Evolutionary conservation across 78 protist species (phyloP).

Genomic region (Corallochytrium limacisporum): DNA sequence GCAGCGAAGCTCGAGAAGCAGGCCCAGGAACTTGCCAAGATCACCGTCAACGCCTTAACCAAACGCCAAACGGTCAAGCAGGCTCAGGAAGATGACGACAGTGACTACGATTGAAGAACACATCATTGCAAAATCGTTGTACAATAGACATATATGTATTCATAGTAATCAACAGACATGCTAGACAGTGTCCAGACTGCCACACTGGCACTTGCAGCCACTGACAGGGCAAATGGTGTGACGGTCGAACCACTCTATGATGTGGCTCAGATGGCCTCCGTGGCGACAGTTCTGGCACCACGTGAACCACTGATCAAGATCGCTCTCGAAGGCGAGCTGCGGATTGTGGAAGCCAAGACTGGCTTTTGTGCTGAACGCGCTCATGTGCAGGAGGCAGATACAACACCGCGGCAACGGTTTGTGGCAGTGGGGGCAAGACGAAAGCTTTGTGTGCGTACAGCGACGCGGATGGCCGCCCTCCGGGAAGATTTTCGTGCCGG

Average conservation of each 20-base stretch:
- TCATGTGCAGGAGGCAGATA: neutral
- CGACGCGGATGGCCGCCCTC: neutral
- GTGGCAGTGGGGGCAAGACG: neutral
- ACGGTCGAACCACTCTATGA: conserved; percentile 60
- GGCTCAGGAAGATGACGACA: too few species aligned
- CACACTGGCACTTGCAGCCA: conserved; percentile 57
- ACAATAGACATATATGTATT: too few species aligned
- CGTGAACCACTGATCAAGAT: conserved; percentile 51
- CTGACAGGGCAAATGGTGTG: conserved; percentile 65
- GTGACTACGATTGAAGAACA: too few species aligned
- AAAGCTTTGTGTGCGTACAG: neutral
- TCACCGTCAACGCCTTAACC: too few species aligned
- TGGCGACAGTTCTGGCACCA: conserved; percentile 81
- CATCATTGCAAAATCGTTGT: too few species aligned
- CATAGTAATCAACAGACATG: too few species aligned
- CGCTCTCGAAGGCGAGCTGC: neutral
- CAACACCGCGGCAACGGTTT: neutral
- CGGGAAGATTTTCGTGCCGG: neutral
- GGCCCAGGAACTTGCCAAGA: too few species aligned
- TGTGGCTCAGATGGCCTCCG: conserved; percentile 70
- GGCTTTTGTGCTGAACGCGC: neutral
- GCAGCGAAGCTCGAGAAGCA: too few species aligned
- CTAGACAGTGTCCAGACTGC: too few species aligned
- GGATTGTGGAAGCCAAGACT: neutral
- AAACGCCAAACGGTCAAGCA: too few species aligned